These are phyloP conservation scores for Abelmoschus esculentus DNA, from an alignment of 345 rosid genomes.

Conservation along the genomic window DNA sequence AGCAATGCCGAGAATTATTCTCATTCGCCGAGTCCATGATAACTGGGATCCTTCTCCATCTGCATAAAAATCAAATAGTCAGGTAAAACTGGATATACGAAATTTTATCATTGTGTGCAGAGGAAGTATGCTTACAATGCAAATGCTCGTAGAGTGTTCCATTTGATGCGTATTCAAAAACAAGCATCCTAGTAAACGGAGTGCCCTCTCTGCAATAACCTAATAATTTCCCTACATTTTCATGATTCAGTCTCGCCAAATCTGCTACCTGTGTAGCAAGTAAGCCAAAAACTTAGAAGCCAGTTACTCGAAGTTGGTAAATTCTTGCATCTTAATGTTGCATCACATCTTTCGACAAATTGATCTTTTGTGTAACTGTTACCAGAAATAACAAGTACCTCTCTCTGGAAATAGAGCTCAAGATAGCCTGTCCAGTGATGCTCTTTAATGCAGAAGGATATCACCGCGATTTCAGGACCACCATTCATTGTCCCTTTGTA, in stretches of 20 bases:
- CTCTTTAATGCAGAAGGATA: neutral
- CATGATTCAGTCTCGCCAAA: too few relatives aligned
- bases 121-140: slow-evolving; percentile 5
- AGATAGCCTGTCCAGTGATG: neutral
- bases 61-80: neutral
- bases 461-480: neutral
- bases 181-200: too few relatives aligned
- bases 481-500: neutral
- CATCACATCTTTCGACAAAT: too few relatives aligned
- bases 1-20: neutral
- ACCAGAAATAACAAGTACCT: neutral
- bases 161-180: too few relatives aligned
- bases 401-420: neutral
- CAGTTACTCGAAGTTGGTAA: too few relatives aligned
- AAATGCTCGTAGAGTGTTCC: too few relatives aligned
- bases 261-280: too few relatives aligned
- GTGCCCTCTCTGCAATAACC: too few relatives aligned
- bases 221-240: too few relatives aligned
- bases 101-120: neutral
- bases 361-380: slow-evolving; percentile 19
- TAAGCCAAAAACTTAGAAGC: too few relatives aligned
- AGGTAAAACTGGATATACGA: neutral
- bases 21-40: neutral
- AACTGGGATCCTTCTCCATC: neutral
- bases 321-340: too few relatives aligned